Percentiles rank a stretch among this genome's conserved stretches.
Evolutionary conservation across 2,329 filamentous ascomycete species (phyloP).

Genomic region (Colletotrichum sp.): DNA sequence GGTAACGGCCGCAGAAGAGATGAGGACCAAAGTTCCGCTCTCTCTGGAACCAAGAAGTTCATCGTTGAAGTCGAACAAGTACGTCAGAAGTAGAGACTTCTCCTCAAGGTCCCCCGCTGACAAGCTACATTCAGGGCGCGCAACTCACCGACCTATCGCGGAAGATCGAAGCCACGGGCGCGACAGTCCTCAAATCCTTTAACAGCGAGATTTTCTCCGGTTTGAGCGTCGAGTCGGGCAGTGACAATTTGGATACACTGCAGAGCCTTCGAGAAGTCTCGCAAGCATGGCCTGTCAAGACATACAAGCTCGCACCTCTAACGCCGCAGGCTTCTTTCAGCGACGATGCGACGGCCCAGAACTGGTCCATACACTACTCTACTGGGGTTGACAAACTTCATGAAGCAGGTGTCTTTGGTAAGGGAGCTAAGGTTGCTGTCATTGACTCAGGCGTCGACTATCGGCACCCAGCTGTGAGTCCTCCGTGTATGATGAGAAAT

Average conservation of each 20-base stretch:
- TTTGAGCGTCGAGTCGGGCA: conserved; percentile 33
- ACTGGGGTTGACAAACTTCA: conserved; percentile 24
- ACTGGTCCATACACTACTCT: conserved; percentile 32
- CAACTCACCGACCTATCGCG: conserved; percentile 11
- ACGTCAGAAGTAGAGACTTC: neutral
- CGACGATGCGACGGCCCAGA: conserved; percentile 25
- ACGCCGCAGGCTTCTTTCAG: conserved; percentile 12
- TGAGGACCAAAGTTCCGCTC: neutral
- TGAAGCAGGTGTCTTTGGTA: conserved; percentile 17
- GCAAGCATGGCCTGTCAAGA: conserved; percentile 27
- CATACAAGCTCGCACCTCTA: conserved; percentile 22
- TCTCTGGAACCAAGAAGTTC: conserved; percentile 12
- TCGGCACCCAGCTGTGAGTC: conserved; percentile 18
- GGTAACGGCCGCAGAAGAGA: neutral
- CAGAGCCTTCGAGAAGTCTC: conserved; percentile 17
- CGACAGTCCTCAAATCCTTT: conserved; percentile 22
- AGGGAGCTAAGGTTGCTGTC: conserved; percentile 22
- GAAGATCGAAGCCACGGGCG: conserved; percentile 18
- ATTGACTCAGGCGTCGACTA: conserved; percentile 25
- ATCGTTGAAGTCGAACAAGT: conserved; percentile 25
- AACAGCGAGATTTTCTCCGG: conserved; percentile 36
- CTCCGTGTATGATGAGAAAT: no score
- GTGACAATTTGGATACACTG: conserved; percentile 37
- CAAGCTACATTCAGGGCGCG: neutral
- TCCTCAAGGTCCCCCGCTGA: neutral